A percentile compares a stretch with the other conserved stretches of the same genome.
These are phyloP conservation scores for Fusarium napiforme DNA, from an alignment of 2,329 filamentous ascomycete genomes.

Conservation along the genomic window DNA sequence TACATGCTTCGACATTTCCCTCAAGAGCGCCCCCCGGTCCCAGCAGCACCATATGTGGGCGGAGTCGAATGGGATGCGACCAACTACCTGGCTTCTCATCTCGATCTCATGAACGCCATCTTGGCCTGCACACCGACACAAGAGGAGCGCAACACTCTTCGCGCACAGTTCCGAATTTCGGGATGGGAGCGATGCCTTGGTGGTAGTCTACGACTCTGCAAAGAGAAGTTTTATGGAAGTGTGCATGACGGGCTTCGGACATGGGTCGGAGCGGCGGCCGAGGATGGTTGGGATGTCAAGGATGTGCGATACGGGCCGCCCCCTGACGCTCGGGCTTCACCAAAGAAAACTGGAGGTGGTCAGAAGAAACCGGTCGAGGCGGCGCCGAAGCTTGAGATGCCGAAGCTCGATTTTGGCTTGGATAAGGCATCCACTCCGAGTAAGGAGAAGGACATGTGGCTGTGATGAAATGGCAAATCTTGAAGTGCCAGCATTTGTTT, in stretches of 20 bases:
- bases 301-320: conserved; percentile 80
- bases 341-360: conserved; percentile 49
- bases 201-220: conserved; percentile 85
- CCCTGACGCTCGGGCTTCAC: conserved; percentile 46
- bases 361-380: conserved; percentile 64
- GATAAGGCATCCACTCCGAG: conserved; percentile 47
- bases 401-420: conserved; percentile 63
- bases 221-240: conserved; percentile 95
- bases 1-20: conserved; percentile 83
- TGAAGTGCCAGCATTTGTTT: conserved; percentile 33
- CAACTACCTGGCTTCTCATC: conserved; percentile 91
- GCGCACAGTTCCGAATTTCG: conserved; percentile 81
- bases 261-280: conserved; percentile 87
- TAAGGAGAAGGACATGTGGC: conserved; percentile 49
- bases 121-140: conserved; percentile 80
- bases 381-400: conserved; percentile 71
- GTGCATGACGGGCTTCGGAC: conserved; percentile 90
- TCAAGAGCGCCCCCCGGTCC: conserved; percentile 85
- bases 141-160: conserved; percentile 78
- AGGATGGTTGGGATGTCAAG: conserved; percentile 87
- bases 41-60: conserved; percentile 94
- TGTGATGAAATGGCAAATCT: conserved; percentile 37
- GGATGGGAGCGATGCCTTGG: conserved; percentile 94
- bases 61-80: conserved; percentile 99
- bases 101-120: conserved; percentile 92